These are phyloP conservation scores for Pelargonium citronellum DNA, from an alignment of 441 rosid species.

Conservation along the genomic window DNA sequence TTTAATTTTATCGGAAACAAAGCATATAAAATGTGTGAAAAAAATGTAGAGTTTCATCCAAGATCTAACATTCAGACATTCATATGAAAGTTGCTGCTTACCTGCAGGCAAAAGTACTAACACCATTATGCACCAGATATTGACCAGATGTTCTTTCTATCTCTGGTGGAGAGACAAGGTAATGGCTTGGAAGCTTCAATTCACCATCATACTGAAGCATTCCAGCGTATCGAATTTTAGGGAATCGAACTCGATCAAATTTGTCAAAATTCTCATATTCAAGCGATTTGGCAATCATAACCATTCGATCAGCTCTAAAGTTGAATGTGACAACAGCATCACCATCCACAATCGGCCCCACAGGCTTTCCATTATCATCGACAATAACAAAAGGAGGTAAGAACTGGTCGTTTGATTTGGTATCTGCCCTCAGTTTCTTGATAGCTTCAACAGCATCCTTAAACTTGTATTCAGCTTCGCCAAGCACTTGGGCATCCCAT, in stretches of 20 bases:
- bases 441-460: conserved; percentile 78
- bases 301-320: conserved; percentile 97
- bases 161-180: conserved; percentile 94
- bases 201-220: conserved; percentile 99
- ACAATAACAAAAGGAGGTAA: conserved; percentile 88
- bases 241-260: conserved; percentile 81
- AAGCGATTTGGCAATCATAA: conserved; percentile 88
- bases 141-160: conserved; percentile 96
- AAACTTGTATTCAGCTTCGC: conserved; percentile 93
- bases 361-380: conserved; percentile 69
- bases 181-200: conserved; percentile 74
- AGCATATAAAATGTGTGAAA: no score
- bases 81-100: conserved; percentile 21
- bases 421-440: conserved; percentile 58
- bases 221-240: conserved; percentile 84
- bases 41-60: no score
- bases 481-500: conserved; percentile 99
- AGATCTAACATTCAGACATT: no score
- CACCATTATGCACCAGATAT: conserved; percentile 78
- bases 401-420: conserved; percentile 81
- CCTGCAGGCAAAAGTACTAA: conserved; percentile 98
- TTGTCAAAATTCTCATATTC: conserved; percentile 79
- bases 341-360: conserved; percentile 88
- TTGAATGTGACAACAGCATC: conserved; percentile 93
- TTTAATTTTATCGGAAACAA: no score